Base-by-base conservation (phyloP, 768 basidiomycete species). In the Pleurotus salmoneostramineus region DNA sequence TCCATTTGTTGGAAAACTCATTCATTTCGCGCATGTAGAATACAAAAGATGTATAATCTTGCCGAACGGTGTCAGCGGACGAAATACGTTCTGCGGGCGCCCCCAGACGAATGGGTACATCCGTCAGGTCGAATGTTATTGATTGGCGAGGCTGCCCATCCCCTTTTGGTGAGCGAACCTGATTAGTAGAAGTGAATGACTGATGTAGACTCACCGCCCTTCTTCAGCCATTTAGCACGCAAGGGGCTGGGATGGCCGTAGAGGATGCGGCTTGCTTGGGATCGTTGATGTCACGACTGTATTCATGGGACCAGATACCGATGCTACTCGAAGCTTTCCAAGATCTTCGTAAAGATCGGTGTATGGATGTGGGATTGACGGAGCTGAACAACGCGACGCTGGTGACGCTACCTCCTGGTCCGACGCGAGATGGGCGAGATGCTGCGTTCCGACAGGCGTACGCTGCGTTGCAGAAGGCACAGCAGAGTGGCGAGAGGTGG, bases 181-280 rank as follows among this genome's bases (percentile, higher is more conserved):
- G 12, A 11, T 42, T 36, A 15, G 12, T 34, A 17, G 50, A 15
- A 0, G n/a, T 3, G 7, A 37, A 37, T 40, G 4, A 7, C 10
- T 4, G 11, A 3, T 42, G n/a, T 14, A 27, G 21, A 35, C 34
- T 14, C 32, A 17, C 17, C 48, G 34, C 21, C 44, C n/a, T 27
- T 52, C 43, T 50, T 6, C 52, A 84, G 82, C 79, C 80, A 14
- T 77, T 78, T 47, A 79, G 76, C 0, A 73, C 73, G 17, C 82
- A 84, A 59, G 71, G 72, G 4, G 68, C 73, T 1, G 73, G 73
- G 33, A 74, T 83, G 55, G 78, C 77, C 1, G 68, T 84, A 4
- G 83, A 85, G 66, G 84, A 85, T 60, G 81, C 83, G 0, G 80
- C 77, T n/a, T 76, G 80, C 8, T 69, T 85, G 17, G 83, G 78